Evolutionary conservation across 2,329 filamentous ascomycete genomes (phyloP), one percentile per base, ranked within the genome.

Genomic region (Lasiodiplodia hormozganensis): DNA sequence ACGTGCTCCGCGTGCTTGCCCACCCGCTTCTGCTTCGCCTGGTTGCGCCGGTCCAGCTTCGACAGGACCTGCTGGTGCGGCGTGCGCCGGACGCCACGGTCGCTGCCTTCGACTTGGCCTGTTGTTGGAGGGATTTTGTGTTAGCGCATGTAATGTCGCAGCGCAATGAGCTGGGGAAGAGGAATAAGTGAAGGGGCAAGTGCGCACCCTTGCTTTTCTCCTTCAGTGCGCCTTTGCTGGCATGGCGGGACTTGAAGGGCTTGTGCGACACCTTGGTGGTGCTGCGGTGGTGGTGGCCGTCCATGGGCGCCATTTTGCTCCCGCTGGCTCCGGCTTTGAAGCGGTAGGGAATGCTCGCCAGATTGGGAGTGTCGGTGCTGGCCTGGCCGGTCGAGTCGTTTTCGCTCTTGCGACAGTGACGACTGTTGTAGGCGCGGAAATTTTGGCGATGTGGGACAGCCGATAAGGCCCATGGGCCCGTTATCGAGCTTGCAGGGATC

Each of bases 1-100:
- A 91, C 86, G 76, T 96, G 92, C 74, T 96, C 93, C 76, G 90
- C 90, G 76, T 94, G 89, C 81, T 98, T 97, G 73, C 89, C 85
- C 70, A 92, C 84, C 75, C 95, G 92, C 79, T 91, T 90, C 84
- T 99, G 96, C 81, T 95, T 95, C 74, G 93, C 92, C 84, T 97
- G 93, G 81, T 99, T 98, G 74, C 93, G 90, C 70, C 96, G 91
- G 81, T 97, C 94, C 79, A 99, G 88, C 82, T 98, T 99, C 69
- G 94, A 97, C 92, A 97, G 95, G 82, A 97, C 89, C 83, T 97
- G 93, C 79, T 99, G 96, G 79, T 97, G 93, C 67, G 93, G 93
- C 18, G 95, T 97, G 81, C 93, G 96, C 76, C 95, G 89, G 74
- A 85, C 85, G 70, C 90, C 90, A 74, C 86, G 88, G 77, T 97